These are phyloP conservation scores for Metschnikowia corniflorae DNA, from an alignment of 805 yeast species.

Conservation along the genomic window DNA sequence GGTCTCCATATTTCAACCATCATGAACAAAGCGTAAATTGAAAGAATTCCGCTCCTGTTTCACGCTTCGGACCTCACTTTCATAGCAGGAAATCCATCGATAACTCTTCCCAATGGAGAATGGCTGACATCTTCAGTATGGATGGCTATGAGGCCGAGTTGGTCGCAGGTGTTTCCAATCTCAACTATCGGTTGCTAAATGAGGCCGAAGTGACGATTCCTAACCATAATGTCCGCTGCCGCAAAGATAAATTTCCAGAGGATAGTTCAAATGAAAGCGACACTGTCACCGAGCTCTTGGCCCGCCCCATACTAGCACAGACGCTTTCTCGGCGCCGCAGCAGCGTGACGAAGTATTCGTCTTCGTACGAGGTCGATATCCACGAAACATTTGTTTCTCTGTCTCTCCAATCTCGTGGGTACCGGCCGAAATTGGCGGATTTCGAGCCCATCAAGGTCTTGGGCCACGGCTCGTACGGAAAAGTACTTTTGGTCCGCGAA, in stretches of 20 bases:
- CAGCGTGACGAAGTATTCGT: conserved; percentile 19
- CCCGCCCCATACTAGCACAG: conserved; percentile 14
- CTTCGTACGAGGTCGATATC: conserved; percentile 35
- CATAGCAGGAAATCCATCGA: too few relatives aligned
- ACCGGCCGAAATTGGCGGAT: conserved; percentile 39
- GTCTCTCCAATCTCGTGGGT: conserved; percentile 14
- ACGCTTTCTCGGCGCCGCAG: conserved; percentile 15
- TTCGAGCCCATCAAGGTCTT: conserved; percentile 73
- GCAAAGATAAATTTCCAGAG: not conserved
- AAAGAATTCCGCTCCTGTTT: too few relatives aligned
- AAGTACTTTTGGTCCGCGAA: conserved; percentile 75
- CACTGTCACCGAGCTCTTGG: conserved; percentile 16
- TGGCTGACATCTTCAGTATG: conserved; percentile 37
- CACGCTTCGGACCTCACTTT: too few relatives aligned
- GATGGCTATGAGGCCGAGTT: conserved; percentile 28
- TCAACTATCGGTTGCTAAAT: conserved; percentile 27
- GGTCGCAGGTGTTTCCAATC: conserved; percentile 13
- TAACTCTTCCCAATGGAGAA: conserved; percentile 17
- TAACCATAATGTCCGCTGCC: not conserved
- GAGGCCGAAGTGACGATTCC: conserved; percentile 11
- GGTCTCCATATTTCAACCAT: too few relatives aligned
- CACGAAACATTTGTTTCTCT: conserved; percentile 30
- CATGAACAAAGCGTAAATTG: too few relatives aligned
- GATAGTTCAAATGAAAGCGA: conserved; percentile 16
- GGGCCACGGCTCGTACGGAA: conserved; percentile 89